These are phyloP conservation scores for Neofusicoccum ribis DNA, from an alignment of 2,329 filamentous ascomycete genomes.

Conservation along the genomic window DNA sequence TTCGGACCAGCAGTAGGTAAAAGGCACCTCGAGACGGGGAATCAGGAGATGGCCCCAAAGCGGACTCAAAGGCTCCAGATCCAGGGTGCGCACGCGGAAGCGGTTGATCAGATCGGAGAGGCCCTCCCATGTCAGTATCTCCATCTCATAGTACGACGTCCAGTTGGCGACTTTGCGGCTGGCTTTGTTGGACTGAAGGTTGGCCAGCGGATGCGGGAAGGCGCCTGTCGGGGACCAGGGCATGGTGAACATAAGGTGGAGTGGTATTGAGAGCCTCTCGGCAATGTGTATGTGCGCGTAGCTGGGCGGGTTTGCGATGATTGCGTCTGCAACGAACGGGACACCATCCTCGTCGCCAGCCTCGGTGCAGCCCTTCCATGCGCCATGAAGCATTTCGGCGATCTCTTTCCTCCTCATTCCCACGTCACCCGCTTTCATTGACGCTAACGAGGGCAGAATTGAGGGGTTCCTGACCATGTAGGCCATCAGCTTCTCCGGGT, in stretches of 20 bases:
- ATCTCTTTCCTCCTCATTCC: slow-evolving; percentile 66
- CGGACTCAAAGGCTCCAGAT: slow-evolving; percentile 71
- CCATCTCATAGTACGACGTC: slow-evolving; percentile 76
- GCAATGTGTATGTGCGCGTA: slow-evolving; percentile 76
- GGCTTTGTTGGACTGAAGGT: slow-evolving; percentile 70
- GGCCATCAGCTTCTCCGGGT: slow-evolving; percentile 79
- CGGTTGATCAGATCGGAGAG: slow-evolving; percentile 76
- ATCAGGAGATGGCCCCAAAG: slow-evolving; percentile 75
- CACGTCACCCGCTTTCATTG: slow-evolving; percentile 72
- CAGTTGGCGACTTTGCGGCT: slow-evolving; percentile 75
- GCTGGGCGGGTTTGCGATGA: slow-evolving; percentile 77
- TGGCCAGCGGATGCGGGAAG: slow-evolving; percentile 77
- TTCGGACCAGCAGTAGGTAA: slow-evolving; percentile 59
- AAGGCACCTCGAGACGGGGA: slow-evolving; percentile 72
- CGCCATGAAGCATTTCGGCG: slow-evolving; percentile 80
- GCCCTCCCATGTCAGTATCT: slow-evolving; percentile 68
- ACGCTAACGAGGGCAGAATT: slow-evolving; percentile 72
- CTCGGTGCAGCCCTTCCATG: slow-evolving; percentile 77
- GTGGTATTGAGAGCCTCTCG: slow-evolving; percentile 70
- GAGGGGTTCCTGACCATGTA: slow-evolving; percentile 87
- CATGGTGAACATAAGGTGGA: slow-evolving; percentile 90
- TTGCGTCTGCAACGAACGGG: slow-evolving; percentile 81
- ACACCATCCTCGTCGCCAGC: slow-evolving; percentile 65
- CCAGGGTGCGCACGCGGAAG: slow-evolving; percentile 68
- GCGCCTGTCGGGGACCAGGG: slow-evolving; percentile 74